Percentiles rank a stretch among this genome's conserved stretches.
Evolutionary conservation across 495 filamentous ascomycete genomes (phyloP).

Genomic region (Eremomyces bilateralis): DNA sequence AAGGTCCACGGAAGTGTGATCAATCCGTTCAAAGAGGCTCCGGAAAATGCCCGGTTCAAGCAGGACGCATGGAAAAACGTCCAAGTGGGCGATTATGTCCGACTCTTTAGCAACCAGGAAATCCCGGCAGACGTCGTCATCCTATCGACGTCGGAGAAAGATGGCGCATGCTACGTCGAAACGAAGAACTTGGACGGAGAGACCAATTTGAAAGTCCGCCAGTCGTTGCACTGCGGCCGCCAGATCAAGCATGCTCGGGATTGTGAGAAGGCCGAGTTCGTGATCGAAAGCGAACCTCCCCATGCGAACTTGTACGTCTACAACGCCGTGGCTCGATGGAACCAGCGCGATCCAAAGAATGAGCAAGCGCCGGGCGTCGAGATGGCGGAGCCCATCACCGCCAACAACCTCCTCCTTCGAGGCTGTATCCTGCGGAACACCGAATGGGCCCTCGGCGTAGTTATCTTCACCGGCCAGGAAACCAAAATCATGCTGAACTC

Average conservation of each 20-base stretch:
- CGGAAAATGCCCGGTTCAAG: slow-evolving; percentile 58
- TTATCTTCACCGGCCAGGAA: slow-evolving; percentile 87
- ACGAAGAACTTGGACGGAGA: slow-evolving; percentile 97
- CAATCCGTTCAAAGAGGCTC: slow-evolving; percentile 32
- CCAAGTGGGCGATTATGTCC: slow-evolving; percentile 89
- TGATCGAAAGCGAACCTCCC: slow-evolving; percentile 76
- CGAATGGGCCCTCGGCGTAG: slow-evolving; percentile 90
- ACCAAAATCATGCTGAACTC: slow-evolving; percentile 99
- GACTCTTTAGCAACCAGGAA: slow-evolving; percentile 89
- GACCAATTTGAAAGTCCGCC: slow-evolving; percentile 90
- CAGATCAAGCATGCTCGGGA: slow-evolving; percentile 73
- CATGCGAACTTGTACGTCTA: slow-evolving; percentile 90
- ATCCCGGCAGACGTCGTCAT: slow-evolving; percentile 91
- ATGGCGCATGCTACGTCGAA: slow-evolving; percentile 93
- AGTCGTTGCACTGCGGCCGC: slow-evolving; percentile 69
- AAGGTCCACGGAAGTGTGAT: slow-evolving; percentile 41
- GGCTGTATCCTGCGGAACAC: slow-evolving; percentile 90
- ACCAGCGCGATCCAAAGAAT: slow-evolving; percentile 40
- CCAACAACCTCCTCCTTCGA: slow-evolving; percentile 86
- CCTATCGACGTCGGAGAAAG: slow-evolving; percentile 82
- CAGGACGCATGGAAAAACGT: slow-evolving; percentile 89
- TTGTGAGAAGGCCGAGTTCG: slow-evolving; percentile 72
- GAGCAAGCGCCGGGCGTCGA: slow-evolving; percentile 36
- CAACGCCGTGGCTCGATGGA: slow-evolving; percentile 73
- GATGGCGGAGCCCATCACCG: slow-evolving; percentile 82